A percentile compares a stretch with the other conserved stretches of the same genome.
phyloP scores from a whole-genome alignment of 805 yeast genomes.

The Candida arabinofermentans region DNA sequence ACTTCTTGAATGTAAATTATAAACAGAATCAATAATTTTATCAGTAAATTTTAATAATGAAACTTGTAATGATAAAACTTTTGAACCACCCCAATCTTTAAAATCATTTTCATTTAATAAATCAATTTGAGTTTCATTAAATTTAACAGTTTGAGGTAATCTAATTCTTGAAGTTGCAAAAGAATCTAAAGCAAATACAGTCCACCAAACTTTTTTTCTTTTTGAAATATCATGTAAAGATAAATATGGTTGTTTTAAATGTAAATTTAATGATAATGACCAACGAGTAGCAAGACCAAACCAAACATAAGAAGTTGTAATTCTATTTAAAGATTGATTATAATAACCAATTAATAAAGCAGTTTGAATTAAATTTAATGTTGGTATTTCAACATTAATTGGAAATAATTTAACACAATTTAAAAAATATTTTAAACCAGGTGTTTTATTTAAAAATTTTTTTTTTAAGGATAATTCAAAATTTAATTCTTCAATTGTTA shows the following conservation, averaged over 20 bases:
- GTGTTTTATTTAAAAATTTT: constrained; percentile 19
- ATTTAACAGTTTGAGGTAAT: constrained; percentile 33
- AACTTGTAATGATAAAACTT: constrained; percentile 26
- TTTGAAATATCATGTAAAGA: constrained; percentile 24
- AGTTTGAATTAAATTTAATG: constrained; percentile 30
- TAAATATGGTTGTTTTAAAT: constrained; percentile 23
- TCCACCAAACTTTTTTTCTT: constrained; percentile 38
- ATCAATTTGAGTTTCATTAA: constrained; percentile 31
- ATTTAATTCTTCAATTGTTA: constrained; percentile 11
- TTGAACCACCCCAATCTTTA: constrained; percentile 30
- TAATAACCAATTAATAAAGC: constrained; percentile 32
- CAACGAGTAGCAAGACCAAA: constrained; percentile 34
- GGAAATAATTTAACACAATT: constrained; percentile 24
- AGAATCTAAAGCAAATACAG: constrained; percentile 34
- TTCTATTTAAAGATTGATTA: constrained; percentile 34
- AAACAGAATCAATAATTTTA: constrained; percentile 31
- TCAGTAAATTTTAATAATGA: constrained; percentile 26
- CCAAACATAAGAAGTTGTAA: constrained; percentile 31
- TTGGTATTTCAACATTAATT: constrained; percentile 30
- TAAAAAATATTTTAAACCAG: constrained; percentile 30
- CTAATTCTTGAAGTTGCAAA: constrained; percentile 36
- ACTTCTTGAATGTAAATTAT: constrained; percentile 27
- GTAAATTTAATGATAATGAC: constrained; percentile 30
- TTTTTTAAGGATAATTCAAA: constrained; percentile 15
- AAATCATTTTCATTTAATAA: constrained; percentile 21